Evolutionary conservation across 306 rosid species (phyloP).

Genomic region (Delonix regia): DNA sequence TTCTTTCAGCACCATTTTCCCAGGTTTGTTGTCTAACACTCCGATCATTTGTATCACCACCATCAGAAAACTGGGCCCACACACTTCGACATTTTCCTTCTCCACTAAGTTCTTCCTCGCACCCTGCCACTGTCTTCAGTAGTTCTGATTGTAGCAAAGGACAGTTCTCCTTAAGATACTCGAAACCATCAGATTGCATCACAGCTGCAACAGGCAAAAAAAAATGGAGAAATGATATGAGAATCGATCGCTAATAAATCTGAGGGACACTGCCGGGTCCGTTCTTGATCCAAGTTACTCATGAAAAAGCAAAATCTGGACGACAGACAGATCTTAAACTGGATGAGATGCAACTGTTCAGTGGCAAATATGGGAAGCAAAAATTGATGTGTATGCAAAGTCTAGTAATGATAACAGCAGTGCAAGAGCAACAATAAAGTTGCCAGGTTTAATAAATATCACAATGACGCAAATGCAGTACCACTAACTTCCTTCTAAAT

Average conservation of each 20-base stretch:
- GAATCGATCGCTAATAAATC: constrained; percentile 24
- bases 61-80: constrained; percentile 96
- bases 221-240: constrained; percentile 11
- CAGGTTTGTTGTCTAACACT: constrained; percentile 85
- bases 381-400: not conserved
- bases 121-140: constrained; percentile 89
- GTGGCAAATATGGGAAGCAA: not conserved
- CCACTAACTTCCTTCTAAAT: not conserved
- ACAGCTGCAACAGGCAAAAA: constrained; percentile 67
- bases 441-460: not conserved
- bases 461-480: not conserved
- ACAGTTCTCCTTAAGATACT: constrained; percentile 86
- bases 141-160: constrained; percentile 94
- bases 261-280: not conserved
- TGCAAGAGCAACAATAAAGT: not conserved
- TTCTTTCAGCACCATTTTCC: constrained; percentile 77
- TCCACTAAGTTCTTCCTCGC: constrained; percentile 85
- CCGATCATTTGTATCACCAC: constrained; percentile 83
- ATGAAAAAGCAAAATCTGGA: not conserved
- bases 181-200: constrained; percentile 94
- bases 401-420: not conserved
- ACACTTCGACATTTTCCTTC: constrained; percentile 88
- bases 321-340: not conserved
- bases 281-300: constrained; percentile 35
- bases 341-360: not conserved